These are phyloP conservation scores for Penicillium aurantiogriseum DNA, from an alignment of 2,329 filamentous ascomycete genomes.

Conservation along the genomic window DNA sequence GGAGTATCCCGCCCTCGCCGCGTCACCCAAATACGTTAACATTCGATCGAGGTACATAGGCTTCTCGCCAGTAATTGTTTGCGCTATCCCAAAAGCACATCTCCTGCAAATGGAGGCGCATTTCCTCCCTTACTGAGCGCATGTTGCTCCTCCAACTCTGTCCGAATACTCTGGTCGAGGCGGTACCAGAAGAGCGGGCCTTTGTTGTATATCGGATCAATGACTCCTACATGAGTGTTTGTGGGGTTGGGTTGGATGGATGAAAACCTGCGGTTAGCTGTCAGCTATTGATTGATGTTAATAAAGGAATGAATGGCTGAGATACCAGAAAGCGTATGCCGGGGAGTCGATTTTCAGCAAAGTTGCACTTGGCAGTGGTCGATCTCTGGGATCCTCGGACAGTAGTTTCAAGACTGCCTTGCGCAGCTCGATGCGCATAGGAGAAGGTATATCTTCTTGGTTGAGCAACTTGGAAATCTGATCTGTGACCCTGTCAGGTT, in stretches of 20 bases:
- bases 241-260: conserved; percentile 15
- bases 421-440: conserved; percentile 18
- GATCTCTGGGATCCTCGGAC: conserved; percentile 23
- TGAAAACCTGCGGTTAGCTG: conserved; percentile 17
- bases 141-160: conserved; percentile 28
- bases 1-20: conserved; percentile 21
- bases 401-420: conserved; percentile 21
- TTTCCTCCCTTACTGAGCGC: conserved; percentile 12
- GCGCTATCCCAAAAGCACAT: conserved; percentile 29
- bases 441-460: conserved; percentile 19
- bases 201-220: conserved; percentile 30
- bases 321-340: conserved; percentile 26
- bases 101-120: conserved; percentile 17
- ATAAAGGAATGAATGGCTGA: neutral
- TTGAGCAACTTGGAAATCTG: conserved; percentile 15
- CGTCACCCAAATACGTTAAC: conserved; percentile 23
- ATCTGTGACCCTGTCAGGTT: conserved; percentile 12
- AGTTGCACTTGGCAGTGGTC: conserved; percentile 19
- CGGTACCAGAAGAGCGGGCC: conserved; percentile 30
- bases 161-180: conserved; percentile 23
- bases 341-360: conserved; percentile 21
- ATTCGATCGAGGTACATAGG: conserved; percentile 24
- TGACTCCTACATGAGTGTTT: conserved; percentile 18
- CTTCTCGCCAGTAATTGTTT: conserved; percentile 26
- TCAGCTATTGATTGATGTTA: neutral